phyloP scores from a whole-genome alignment of 2,329 filamentous ascomycete species.

The Sporothrix humicola region DNA sequence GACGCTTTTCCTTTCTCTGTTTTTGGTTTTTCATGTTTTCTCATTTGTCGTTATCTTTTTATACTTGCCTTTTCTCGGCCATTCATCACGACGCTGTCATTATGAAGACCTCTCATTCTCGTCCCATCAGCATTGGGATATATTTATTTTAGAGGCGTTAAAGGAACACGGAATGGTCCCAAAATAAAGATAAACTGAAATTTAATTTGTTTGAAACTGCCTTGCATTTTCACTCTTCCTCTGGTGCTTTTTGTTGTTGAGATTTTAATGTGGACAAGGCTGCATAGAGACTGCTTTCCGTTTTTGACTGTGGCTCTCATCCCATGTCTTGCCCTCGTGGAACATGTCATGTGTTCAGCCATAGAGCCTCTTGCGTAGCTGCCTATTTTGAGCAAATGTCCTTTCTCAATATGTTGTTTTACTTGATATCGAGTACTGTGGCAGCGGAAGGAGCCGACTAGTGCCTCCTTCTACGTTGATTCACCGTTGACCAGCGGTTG shows the following conservation, averaged over 20 bases:
- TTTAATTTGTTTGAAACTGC: not conserved
- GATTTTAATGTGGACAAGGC: no score
- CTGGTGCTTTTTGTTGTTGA: no score
- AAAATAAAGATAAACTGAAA: conserved; percentile 30
- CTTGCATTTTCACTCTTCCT: no score
- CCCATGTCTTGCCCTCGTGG: not conserved
- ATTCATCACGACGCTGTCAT: no score
- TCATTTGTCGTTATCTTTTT: not conserved
- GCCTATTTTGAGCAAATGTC: not conserved
- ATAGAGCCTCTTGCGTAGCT: not conserved
- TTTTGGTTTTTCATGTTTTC: not conserved
- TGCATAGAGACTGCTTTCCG: not conserved
- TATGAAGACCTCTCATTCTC: no score
- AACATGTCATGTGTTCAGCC: conserved; percentile 10
- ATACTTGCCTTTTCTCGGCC: not conserved
- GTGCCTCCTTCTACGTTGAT: not conserved
- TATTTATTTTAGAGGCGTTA: conserved; percentile 33
- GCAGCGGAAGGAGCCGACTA: not conserved
- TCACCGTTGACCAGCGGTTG: conserved; percentile 11
- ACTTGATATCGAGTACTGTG: not conserved
- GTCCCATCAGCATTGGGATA: not conserved
- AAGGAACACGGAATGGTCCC: conserved; percentile 30
- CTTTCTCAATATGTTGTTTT: not conserved
- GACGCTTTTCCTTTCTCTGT: not conserved
- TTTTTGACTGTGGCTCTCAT: not conserved